phyloP scores from a whole-genome alignment of 805 yeast genomes.

The Candida gorgasii region DNA sequence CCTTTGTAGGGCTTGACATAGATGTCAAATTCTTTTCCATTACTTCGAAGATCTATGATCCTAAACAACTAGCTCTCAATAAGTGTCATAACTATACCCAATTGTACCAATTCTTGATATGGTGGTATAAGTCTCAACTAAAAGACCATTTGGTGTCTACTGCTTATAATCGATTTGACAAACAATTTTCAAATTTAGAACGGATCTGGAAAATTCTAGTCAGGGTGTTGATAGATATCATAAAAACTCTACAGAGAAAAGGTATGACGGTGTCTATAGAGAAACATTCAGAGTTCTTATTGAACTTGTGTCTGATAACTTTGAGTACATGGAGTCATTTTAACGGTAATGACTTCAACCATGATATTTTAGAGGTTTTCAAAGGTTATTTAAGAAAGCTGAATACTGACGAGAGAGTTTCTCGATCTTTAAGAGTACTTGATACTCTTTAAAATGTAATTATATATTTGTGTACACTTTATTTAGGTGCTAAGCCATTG shows the following conservation, averaged over 20 bases:
- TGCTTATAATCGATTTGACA: constrained; percentile 14
- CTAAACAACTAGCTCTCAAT: constrained; percentile 9
- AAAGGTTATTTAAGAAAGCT: not conserved
- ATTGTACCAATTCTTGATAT: constrained; percentile 22
- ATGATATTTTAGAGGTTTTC: constrained; percentile 5
- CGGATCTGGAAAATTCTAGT: constrained; percentile 9
- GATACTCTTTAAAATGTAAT: not conserved
- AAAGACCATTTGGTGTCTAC: constrained; percentile 17
- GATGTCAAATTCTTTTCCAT: constrained; percentile 9
- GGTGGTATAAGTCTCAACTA: constrained; percentile 24
- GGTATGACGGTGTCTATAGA: constrained; percentile 8
- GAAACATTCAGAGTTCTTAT: constrained; percentile 8
- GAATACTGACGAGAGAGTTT: constrained; percentile 1
- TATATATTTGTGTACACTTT: not conserved
- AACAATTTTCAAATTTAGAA: constrained; percentile 18
- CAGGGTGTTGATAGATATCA: not conserved
- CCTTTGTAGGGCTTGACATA: constrained; percentile 35
- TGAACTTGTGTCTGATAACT: constrained; percentile 9
- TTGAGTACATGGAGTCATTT: constrained; percentile 9
- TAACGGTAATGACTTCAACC: constrained; percentile 8
- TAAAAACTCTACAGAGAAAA: not conserved
- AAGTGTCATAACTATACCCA: constrained; percentile 10
- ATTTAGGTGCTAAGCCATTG: no score
- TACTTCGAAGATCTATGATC: constrained; percentile 7
- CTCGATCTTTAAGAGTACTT: constrained; percentile 5